These are phyloP conservation scores for Calonectria crousiana DNA, from an alignment of 2,329 filamentous ascomycete species.

Conservation along the genomic window DNA sequence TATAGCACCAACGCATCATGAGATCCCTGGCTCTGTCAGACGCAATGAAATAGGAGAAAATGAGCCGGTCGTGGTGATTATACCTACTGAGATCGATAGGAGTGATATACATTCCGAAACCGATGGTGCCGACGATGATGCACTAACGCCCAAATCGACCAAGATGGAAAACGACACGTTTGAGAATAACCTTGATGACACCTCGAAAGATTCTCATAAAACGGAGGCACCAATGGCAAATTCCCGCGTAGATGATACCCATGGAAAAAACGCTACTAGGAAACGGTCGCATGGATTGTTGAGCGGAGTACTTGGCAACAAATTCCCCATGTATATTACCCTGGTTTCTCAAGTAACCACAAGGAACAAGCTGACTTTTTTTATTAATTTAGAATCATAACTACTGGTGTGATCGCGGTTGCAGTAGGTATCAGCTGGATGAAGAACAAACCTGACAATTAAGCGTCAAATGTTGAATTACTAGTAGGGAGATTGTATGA, in stretches of 20 bases:
- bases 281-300: background rate
- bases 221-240: background rate
- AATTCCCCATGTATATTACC: constrained; percentile 35
- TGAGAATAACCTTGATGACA: background rate
- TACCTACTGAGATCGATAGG: background rate
- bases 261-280: background rate
- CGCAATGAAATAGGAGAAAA: constrained; percentile 9
- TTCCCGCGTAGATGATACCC: background rate
- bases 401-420: constrained; percentile 40
- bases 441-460: constrained; percentile 34
- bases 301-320: constrained; percentile 2
- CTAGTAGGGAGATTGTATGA: background rate
- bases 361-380: constrained; percentile 21
- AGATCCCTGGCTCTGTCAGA: constrained; percentile 28
- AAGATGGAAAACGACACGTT: background rate
- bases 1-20: constrained; percentile 28
- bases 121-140: background rate
- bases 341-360: background rate
- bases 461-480: constrained; percentile 23
- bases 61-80: background rate
- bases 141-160: background rate
- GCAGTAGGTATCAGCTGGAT: constrained; percentile 44
- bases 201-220: too few relatives aligned
- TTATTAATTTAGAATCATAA: constrained; percentile 33
- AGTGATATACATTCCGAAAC: background rate